A percentile compares a stretch with the other conserved stretches of the same genome.
Evolutionary conservation across 1,139 yeast species (phyloP).

Genomic region (Saccharomyces hybrid): DNA sequence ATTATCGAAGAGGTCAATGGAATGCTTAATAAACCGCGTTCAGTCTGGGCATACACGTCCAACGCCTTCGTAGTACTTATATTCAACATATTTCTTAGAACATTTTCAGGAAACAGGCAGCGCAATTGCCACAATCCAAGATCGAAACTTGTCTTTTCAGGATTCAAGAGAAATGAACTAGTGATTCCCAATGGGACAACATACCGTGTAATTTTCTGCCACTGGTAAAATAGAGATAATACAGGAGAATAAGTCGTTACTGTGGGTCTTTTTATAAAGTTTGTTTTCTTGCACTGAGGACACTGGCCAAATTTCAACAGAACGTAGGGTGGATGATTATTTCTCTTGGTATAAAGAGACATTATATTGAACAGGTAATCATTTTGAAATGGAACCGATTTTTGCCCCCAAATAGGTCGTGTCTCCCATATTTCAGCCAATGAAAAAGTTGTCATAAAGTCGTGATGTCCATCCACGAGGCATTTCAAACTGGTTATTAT

Average conservation of each 20-base stretch:
- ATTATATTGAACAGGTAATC: neutral
- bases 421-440: neutral
- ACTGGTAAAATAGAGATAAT: constrained; percentile 3
- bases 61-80: constrained; percentile 26
- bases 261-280: neutral
- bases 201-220: constrained; percentile 6
- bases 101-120: constrained; percentile 29
- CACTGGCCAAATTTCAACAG: constrained; percentile 5
- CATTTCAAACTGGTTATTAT: neutral
- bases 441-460: neutral
- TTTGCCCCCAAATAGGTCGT: constrained; percentile 9
- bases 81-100: constrained; percentile 32
- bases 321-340: neutral
- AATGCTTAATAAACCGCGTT: constrained; percentile 14
- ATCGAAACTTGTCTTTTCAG: constrained; percentile 9
- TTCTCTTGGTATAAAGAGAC: neutral
- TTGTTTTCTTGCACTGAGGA: neutral
- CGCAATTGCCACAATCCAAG: constrained; percentile 17
- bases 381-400: constrained; percentile 6
- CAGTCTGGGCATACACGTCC: constrained; percentile 14
- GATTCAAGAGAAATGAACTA: constrained; percentile 7
- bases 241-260: neutral
- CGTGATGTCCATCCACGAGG: neutral
- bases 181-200: constrained; percentile 6
- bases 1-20: constrained; percentile 10